These are phyloP conservation scores for Puccinia hordei DNA, from an alignment of 1,284 basidiomycete genomes.

Conservation along the genomic window DNA sequence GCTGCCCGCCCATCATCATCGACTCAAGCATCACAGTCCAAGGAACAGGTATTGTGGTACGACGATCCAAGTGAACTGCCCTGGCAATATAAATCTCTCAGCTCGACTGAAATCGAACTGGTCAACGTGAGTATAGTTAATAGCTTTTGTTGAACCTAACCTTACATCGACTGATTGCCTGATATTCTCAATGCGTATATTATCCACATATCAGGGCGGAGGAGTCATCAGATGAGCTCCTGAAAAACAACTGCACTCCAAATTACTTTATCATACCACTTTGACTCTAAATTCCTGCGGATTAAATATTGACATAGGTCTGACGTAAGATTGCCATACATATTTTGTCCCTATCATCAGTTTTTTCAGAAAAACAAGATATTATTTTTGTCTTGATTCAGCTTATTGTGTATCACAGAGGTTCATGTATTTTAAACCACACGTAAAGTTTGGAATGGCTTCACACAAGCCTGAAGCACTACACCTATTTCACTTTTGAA, in stretches of 20 bases:
- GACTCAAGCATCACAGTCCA: conserved; percentile 16
- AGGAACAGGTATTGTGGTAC: conserved; percentile 27
- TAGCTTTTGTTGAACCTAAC: neutral
- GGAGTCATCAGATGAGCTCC: neutral
- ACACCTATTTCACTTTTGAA: too few species aligned
- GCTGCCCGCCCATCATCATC: neutral
- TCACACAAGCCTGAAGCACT: too few species aligned
- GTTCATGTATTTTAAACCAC: too few species aligned
- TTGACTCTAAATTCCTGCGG: too few species aligned
- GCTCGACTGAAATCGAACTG: conserved; percentile 31
- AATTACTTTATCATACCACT: too few species aligned
- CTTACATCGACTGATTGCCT: neutral
- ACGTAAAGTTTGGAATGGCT: too few species aligned
- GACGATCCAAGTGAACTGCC: conserved; percentile 42
- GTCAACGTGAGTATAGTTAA: conserved; percentile 34
- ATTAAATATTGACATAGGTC: too few species aligned
- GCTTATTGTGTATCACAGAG: too few species aligned
- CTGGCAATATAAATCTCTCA: conserved; percentile 21
- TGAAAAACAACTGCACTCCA: neutral
- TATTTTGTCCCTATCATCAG: too few species aligned
- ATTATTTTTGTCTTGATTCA: too few species aligned
- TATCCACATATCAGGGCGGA: conserved; percentile 3
- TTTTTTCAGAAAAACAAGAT: too few species aligned
- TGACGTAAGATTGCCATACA: too few species aligned
- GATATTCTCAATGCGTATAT: neutral